These are phyloP conservation scores for Suillus occidentalis DNA, from an alignment of 768 basidiomycete genomes.

Conservation along the genomic window DNA sequence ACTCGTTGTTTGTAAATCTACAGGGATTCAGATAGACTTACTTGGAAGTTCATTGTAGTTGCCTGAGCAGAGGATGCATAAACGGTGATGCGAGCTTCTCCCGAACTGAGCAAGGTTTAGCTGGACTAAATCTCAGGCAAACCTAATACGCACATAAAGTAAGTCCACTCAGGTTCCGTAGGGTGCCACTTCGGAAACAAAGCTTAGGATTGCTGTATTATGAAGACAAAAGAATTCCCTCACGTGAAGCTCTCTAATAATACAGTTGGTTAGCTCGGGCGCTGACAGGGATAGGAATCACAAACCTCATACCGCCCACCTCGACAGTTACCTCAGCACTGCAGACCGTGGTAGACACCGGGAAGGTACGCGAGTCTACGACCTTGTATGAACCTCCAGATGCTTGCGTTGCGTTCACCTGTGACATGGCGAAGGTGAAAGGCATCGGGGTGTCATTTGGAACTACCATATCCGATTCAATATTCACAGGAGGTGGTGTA, in stretches of 20 bases:
- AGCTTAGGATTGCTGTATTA: not conserved
- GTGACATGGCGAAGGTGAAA: constrained; percentile 54
- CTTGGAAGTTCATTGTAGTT: constrained; percentile 47
- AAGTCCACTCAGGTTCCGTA: constrained; percentile 50
- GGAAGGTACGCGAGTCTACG: constrained; percentile 56
- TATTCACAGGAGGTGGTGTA: constrained; percentile 42
- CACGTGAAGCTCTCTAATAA: constrained; percentile 45
- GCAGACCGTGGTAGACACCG: constrained; percentile 50
- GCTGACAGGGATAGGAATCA: not conserved
- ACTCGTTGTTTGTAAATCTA: not conserved
- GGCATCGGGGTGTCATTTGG: constrained; percentile 53
- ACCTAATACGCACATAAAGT: constrained; percentile 32
- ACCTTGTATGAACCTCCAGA: constrained; percentile 61
- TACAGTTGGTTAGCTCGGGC: not conserved
- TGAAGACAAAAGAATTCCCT: constrained; percentile 17
- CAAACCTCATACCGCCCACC: constrained; percentile 59
- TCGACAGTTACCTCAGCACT: constrained; percentile 59
- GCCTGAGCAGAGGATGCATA: constrained; percentile 43
- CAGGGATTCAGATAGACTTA: constrained; percentile 9
- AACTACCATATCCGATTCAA: constrained; percentile 42
- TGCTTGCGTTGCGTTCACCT: constrained; percentile 41
- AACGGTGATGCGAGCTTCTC: constrained; percentile 42
- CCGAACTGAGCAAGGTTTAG: constrained; percentile 28
- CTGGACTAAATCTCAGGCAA: not conserved
- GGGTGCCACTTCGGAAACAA: constrained; percentile 45